These are phyloP conservation scores for Neopestalotiopsis sp. DNA, from an alignment of 2,329 filamentous ascomycete species.

Conservation along the genomic window DNA sequence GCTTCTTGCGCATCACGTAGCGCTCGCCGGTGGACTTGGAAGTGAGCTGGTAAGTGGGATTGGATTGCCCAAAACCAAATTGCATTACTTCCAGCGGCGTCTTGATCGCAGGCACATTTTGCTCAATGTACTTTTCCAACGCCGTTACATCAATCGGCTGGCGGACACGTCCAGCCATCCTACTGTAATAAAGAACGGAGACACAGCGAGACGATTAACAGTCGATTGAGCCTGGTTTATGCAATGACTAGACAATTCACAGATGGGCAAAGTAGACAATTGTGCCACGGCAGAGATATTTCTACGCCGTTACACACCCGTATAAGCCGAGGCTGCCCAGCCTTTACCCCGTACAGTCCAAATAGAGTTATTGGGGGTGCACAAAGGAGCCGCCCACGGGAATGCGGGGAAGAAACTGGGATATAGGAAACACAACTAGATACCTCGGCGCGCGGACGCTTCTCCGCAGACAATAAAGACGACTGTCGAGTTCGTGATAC, in stretches of 20 bases:
- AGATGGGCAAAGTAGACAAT: not conserved
- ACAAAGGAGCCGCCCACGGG: not conserved
- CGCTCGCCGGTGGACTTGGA: constrained; percentile 51
- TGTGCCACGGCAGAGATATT: not conserved
- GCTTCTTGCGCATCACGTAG: constrained; percentile 94
- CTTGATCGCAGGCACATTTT: constrained; percentile 78
- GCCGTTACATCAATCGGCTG: constrained; percentile 83
- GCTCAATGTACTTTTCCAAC: constrained; percentile 75
- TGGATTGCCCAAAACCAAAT: constrained; percentile 55
- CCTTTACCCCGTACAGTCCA: not conserved
- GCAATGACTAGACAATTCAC: not conserved
- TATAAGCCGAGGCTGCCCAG: constrained; percentile 10
- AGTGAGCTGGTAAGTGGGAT: constrained; percentile 20
- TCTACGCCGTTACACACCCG: not conserved
- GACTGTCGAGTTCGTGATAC: not conserved
- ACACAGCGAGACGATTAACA: not conserved
- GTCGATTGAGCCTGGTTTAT: not conserved
- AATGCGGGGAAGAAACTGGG: constrained; percentile 11
- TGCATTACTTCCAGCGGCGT: constrained; percentile 79
- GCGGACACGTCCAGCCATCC: constrained; percentile 81
- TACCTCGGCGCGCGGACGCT: constrained; percentile 8
- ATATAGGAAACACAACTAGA: not conserved
- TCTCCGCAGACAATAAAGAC: constrained; percentile 10
- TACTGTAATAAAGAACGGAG: not conserved
- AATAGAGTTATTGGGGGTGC: constrained; percentile 12